Base-by-base conservation (phyloP, 345 rosid species). In the Moringa oleifera region DNA sequence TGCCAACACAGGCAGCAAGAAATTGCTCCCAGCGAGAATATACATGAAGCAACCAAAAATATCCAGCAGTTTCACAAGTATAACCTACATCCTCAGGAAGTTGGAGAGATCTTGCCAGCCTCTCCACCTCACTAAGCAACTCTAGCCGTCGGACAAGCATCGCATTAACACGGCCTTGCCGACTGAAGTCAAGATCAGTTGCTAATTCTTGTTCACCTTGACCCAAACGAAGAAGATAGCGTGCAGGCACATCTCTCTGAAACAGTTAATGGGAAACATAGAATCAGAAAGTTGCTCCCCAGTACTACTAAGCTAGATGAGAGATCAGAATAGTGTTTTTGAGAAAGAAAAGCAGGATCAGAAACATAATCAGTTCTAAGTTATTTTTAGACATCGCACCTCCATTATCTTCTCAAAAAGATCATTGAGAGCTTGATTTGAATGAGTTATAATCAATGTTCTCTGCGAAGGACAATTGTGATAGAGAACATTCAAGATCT, bases 141-240 rank as follows among this genome's bases (percentile, higher is more conserved):
- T 94, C 99, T 63, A 90, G 74, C 53, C 99, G 91, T 51, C 97
- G 80, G 75, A 94, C 96, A 71, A 94, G 97, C 99, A 94, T 94
- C 23, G 97, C 92, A 75, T 94, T 94, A 7, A 90, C 99, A 61
- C 97, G 95, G 37, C 99, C 97, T 83, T 94, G 97, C 82, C 99
- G 69, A 75, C 99, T 94, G 69, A 94, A 94, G 79, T 87, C 93
- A 37, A 92, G 94, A 79, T 93, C 97, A 75, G 97, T 93, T 31
- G 97, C 99, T 52, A 94, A 86, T 71, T 94, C 97, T 79, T 94
- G 99, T 81, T 94, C 99, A 59, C 99, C 99, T 84, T 94, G 99
- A 78, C 99, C 99, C 65, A 94, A 77, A 71, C 99, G 97, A 69
- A 94, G 99, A 80, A 94, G 93, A 80, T 94, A 94, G 36, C 97